Conservation (phyloP, 2,329 filamentous ascomycete species). For the Tolypocladium guangdongense region DNA sequence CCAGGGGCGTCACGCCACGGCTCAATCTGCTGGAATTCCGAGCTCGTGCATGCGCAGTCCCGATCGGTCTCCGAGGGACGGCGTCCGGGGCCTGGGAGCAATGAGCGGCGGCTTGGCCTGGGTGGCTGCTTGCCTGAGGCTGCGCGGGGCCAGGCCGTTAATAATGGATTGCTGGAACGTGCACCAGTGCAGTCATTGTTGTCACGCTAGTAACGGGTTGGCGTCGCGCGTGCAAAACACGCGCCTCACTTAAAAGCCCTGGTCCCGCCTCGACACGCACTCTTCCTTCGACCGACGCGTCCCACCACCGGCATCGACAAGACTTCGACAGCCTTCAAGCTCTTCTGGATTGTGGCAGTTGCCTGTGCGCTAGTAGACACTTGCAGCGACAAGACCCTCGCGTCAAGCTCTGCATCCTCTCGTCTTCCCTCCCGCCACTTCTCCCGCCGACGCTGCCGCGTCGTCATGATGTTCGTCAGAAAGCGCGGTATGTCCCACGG, state of each 20-base stretch:
- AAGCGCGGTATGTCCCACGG: conserved; percentile 44
- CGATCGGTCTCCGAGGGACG: neutral
- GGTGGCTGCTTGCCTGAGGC: neutral
- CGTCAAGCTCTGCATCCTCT: conserved; percentile 9
- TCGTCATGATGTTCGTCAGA: conserved; percentile 47
- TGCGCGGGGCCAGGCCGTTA: conserved; percentile 11
- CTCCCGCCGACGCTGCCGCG: conserved; percentile 10
- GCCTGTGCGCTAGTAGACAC: conserved; percentile 13
- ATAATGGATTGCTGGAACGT: conserved; percentile 14
- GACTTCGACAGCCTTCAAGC: conserved; percentile 1
- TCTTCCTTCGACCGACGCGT: conserved; percentile 10
- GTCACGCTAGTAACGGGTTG: conserved; percentile 22
- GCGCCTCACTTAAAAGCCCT: conserved; percentile 26
- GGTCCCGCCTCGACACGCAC: conserved; percentile 8
- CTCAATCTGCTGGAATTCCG: neutral
- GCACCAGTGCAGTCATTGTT: conserved; percentile 8
- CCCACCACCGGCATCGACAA: conserved; percentile 5
- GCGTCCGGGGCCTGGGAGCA: neutral
- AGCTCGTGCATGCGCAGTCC: neutral
- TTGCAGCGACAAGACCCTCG: conserved; percentile 13
- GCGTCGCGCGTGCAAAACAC: conserved; percentile 21
- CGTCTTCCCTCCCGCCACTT: conserved; percentile 8
- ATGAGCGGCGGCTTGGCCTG: neutral
- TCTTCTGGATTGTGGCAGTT: conserved; percentile 7
- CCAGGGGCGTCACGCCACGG: neutral